Evolutionary conservation across 1,284 basidiomycete species (phyloP), one percentile per base, ranked within the genome.

Genomic region (Thelephora terrestris): DNA sequence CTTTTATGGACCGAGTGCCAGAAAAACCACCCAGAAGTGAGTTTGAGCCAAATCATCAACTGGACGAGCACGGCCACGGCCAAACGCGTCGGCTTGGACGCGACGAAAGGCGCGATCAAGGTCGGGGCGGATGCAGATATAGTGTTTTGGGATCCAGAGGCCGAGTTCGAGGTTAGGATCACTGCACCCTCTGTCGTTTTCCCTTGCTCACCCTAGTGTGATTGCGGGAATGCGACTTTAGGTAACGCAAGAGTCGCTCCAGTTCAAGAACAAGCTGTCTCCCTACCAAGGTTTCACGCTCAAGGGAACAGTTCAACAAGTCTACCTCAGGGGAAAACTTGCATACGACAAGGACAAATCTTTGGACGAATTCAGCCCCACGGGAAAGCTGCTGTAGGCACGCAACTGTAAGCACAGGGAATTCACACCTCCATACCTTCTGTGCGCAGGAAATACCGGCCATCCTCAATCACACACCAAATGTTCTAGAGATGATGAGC

Each of bases 181-280:
- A 32, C 14, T 12, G 9, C 7, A 10, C 29, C 3, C 12, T 14
- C 29, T 5, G 3, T 32, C 9, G 10, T 32, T n/a, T n/a, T 10
- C 10, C 24, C 29, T 18, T 21, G 39, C n/a, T 42, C 25, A 42
- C 25, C n/a, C 35, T n/a, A 5, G 20, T 16, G 16, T 37, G 35
- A 37, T 37, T 16, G 16, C 20, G 4, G 4, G 20, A 37, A 37
- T 18, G 16, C 5, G 35, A 14, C 5, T 42, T 20, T 53, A 91
- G 86, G 82, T 92, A 21, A 81, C 80, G 25, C 79, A 80, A 59
- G 79, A 84, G 25, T 62, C 66, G 17, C 69, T 96, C 16, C 74
- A 81, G 52, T 96, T 94, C 75, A 94, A 91, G 71, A 95, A 96
- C 70, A 94, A 93, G 64, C 61, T 94, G 14, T 89, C 89, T 16